Base-by-base conservation (phyloP, 495 filamentous ascomycete species). In the Penicillium steckii region DNA sequence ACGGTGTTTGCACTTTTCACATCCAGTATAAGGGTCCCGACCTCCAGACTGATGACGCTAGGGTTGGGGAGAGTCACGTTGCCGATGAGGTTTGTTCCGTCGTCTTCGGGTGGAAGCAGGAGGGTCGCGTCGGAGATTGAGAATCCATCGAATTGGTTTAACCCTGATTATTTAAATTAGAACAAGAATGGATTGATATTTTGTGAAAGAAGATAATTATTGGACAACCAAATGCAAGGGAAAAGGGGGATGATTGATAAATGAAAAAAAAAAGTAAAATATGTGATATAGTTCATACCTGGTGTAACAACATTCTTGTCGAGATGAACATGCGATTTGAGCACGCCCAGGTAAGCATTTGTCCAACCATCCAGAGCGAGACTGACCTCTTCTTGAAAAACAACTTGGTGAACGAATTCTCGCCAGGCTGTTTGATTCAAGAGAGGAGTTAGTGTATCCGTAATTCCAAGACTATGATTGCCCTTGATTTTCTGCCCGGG, bases 21-120 rank as follows among this genome's bases (percentile, higher is more conserved):
- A 26, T 74, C 58, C 18, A 74, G 53, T 5, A 52, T 50, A 2
- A 68, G 56, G 7, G 57, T 70, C n/a, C 69, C 70, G 3, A 74
- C 66, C 54, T 69, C 57, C 8, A 74, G 46, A 3, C 53, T 65
- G 30, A 72, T 42, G n/a, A 62, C 59, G 4, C 64, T 69, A 1
- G 65, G 67, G 24, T 74, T 74, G 8, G 70, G 70, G 5, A 74
- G 65, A 2, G 67, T 69, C 0, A 62, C 51, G 25, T 72, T 72
- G 52, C 67, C 70, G 32, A 72, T 52, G 42, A 74, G 60, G 43
- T 74, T 74, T 1, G 57, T 56, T 4, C 69, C 70, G 46, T 70
- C 62, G 5, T 57, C 48, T 30, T 53, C 43, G 37, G 66, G 43
- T 2, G 57, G 57, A 23, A 72, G 41, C 3, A 70, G 38, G 12